phyloP scores from a whole-genome alignment of 2,329 filamentous ascomycete genomes.

The Curvularia lunata region DNA sequence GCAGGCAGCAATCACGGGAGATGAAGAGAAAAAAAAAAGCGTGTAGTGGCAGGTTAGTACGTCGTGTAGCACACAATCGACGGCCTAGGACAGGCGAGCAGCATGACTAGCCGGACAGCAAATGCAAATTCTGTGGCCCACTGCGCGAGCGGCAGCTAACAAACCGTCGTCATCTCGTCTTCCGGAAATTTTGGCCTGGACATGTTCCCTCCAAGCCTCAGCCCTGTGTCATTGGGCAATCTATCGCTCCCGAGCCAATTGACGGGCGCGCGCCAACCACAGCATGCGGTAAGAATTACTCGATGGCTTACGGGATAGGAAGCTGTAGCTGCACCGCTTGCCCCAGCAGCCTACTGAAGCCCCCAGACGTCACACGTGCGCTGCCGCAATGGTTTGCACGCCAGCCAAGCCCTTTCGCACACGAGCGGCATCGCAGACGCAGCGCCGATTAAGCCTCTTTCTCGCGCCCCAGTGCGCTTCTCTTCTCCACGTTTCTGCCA shows the following conservation, averaged over 20 bases:
- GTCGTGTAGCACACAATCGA: background rate
- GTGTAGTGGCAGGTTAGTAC: background rate
- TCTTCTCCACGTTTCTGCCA: constrained; percentile 21
- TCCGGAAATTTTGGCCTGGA: constrained; percentile 12
- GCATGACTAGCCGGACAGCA: constrained; percentile 1
- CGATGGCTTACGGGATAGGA: background rate
- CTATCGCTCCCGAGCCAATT: background rate
- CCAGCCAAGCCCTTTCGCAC: constrained; percentile 15
- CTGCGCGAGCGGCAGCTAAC: constrained; percentile 5
- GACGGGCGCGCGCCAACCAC: too few species aligned
- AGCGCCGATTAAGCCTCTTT: too few species aligned
- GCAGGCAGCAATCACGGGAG: background rate
- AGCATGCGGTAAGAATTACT: constrained; percentile 22
- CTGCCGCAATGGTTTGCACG: constrained; percentile 12
- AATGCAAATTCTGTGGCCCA: constrained; percentile 3
- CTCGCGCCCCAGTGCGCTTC: background rate
- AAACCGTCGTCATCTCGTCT: constrained; percentile 10
- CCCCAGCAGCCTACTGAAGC: constrained; percentile 13
- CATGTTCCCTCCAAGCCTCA: constrained; percentile 8
- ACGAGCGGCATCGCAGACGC: constrained; percentile 18
- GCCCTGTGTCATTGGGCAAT: background rate
- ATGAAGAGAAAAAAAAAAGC: background rate
- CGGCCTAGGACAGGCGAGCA: background rate
- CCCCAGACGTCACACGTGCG: constrained; percentile 18
- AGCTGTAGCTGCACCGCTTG: background rate